Base-by-base conservation (phyloP, 176 grass and related monocot species). In the Oryza longistaminata region DNA sequence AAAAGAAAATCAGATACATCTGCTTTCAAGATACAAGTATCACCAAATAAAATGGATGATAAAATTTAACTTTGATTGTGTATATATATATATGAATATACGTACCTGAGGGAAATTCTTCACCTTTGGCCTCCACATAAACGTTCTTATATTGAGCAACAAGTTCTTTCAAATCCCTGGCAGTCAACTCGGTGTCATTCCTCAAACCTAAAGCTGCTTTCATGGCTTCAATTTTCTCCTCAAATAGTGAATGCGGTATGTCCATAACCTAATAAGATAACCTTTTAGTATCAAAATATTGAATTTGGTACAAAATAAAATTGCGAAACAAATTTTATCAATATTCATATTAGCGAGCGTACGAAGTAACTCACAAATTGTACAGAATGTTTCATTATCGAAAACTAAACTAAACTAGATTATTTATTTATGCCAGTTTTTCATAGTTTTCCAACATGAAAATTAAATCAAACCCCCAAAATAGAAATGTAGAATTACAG, bases 81-180 rank as follows among this genome's bases (percentile, higher is more conserved):
- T 8, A 21, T n/a, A 62, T 8, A 21, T n/a, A 62, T 53, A 11
- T 11, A 22, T 11, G 25, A 17, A 12, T n/a, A 62, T 62, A 24
- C 6, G 19, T 84, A 94, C 96, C 97, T 70, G 93, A 88, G 53
- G 97, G 97, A 48, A 99, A 99, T 10, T 82, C 70, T 77, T 92
- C 92, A 44, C 93, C 97, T 88, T 94, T 99, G 76, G 90, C 91
- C 55, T 94, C 83, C 25, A 93, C 2, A 68, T 99, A 99, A 52
- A 94, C 93, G 5, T 96, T 49, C 86, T 99, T 94, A 90, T 99
- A 99, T 81, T 91, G 88, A 3, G 3, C 16, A 45, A 99, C 97
- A 19, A 99, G 80, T 62, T 92, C 93, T 48, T 94, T 94, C 78
- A 99, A 94, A 64, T 99, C 92, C 25, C 43, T 31, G 68, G 97